Base-by-base conservation (phyloP, 2,329 filamentous ascomycete species). In the Calonectria hongkongensis region DNA sequence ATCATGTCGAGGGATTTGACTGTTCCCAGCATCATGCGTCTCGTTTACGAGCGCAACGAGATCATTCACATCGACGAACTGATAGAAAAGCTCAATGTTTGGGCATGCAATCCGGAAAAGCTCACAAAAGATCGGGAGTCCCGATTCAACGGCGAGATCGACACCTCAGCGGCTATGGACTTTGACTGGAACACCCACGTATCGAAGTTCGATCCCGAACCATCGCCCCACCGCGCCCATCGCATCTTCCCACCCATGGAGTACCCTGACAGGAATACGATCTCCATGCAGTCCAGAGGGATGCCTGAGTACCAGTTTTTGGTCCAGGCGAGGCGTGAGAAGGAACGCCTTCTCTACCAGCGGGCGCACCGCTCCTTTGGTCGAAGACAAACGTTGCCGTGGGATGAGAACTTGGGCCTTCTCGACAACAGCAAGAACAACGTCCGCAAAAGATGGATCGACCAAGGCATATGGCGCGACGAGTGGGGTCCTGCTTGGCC, bases 1-100 rank as follows among this genome's bases (percentile, higher is more conserved):
- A 47, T n/a, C 43, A 47, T 54, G 50, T 54, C 50, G 18, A 28
- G 50, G n/a, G 50, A 54, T 16, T 54, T 54, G 13, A 30, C 27
- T 1, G 27, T 54, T 3, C 16, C 15, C 2, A 54, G 21, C 10
- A 18, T 30, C 15, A 30, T 33, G 50, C 27, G 15, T 6, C 27
- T 30, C 27, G 2, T 18, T 4, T 54, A 54, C 12, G 27, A 54
- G 43, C 43, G 12, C 43, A 25, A 47, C 3, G 43, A 47, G 43
- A 9, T 47, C 16, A 10, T 47, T 47, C 43, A 47, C 10, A 47
- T 47, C n/a, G 43, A 47, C n/a, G 16, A 47, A 21, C n/a, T 47
- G 18, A n/a, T 47, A n/a, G n/a, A 47, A 10, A 47, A 47, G 18
- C 43, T 47, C 4, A 13, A 21, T 21, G 7, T 47, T 9, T 47